These are phyloP conservation scores for Pseudomonodictys pantanalensis DNA, from an alignment of 495 filamentous ascomycete species.

Conservation along the genomic window DNA sequence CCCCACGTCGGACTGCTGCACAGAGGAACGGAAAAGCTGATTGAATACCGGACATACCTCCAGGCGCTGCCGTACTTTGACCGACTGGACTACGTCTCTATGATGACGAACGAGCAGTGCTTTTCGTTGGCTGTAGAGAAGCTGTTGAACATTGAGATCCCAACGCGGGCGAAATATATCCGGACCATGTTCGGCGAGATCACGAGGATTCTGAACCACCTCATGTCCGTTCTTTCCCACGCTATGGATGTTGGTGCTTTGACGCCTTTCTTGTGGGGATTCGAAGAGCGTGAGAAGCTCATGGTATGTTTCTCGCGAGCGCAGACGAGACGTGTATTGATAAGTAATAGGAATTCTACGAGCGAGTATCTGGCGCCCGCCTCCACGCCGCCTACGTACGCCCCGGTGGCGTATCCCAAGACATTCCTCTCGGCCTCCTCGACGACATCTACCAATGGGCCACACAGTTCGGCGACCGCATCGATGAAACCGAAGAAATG, in stretches of 20 bases:
- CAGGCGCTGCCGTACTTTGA: conserved; percentile 99
- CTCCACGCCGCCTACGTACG: conserved; percentile 98
- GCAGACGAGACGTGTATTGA: background rate
- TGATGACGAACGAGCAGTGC: conserved; percentile 99
- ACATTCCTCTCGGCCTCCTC: conserved; percentile 88
- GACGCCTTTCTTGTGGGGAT: conserved; percentile 99
- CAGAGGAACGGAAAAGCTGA: conserved; percentile 98
- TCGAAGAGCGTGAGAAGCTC: conserved; percentile 98
- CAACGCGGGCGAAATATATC: conserved; percentile 94
- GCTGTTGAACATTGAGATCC: conserved; percentile 95
- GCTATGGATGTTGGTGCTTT: conserved; percentile 99
- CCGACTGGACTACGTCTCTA: conserved; percentile 96
- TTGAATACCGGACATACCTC: conserved; percentile 99
- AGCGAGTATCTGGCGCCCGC: conserved; percentile 96
- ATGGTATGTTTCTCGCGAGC: conserved; percentile 59
- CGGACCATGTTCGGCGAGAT: conserved; percentile 96
- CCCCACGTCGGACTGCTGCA: conserved; percentile 96
- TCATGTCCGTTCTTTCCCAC: conserved; percentile 96
- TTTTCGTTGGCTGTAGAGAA: conserved; percentile 95
- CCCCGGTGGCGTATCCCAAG: conserved; percentile 93
- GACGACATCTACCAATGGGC: conserved; percentile 99
- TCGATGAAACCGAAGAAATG: conserved; percentile 98
- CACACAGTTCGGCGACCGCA: conserved; percentile 97
- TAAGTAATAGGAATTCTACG: conserved; percentile 86
- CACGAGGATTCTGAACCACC: conserved; percentile 90